Conservation (phyloP, 345 rosid species). For the Eucalyptus cloeziana region DNA sequence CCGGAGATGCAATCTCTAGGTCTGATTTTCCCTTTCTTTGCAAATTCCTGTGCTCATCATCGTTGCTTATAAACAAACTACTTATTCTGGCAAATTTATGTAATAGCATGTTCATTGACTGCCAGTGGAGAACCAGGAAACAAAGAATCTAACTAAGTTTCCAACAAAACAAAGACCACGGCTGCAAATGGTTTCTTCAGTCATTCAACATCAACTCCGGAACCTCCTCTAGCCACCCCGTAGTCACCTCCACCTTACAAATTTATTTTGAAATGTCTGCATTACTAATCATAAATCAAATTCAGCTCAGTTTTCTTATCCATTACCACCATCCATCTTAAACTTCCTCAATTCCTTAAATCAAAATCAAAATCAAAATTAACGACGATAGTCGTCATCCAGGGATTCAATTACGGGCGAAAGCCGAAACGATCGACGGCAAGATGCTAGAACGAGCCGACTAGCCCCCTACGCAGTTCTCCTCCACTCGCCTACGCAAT, state of each 20-base stretch:
- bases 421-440: not conserved
- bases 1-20: not conserved
- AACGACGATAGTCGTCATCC: not conserved
- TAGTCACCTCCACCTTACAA: not conserved
- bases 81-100: not conserved
- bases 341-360: not conserved
- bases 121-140: not conserved
- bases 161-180: not conserved
- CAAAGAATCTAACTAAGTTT: not conserved
- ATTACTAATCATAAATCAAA: not conserved
- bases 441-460: not conserved
- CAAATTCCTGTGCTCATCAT: not conserved
- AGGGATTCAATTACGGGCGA: not conserved
- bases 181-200: not conserved
- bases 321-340: not conserved
- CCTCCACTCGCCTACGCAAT: not conserved
- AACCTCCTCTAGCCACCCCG: not conserved
- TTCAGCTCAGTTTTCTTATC: not conserved
- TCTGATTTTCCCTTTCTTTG: not conserved
- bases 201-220: not conserved
- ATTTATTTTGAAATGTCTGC: not conserved
- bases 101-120: not conserved
- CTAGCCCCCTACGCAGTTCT: not conserved
- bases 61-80: not conserved
- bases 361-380: not conserved